A percentile compares a stretch with the other conserved stretches of the same genome.
These are phyloP conservation scores for Penicillium paxilli DNA, from an alignment of 495 filamentous ascomycete genomes.

Conservation along the genomic window DNA sequence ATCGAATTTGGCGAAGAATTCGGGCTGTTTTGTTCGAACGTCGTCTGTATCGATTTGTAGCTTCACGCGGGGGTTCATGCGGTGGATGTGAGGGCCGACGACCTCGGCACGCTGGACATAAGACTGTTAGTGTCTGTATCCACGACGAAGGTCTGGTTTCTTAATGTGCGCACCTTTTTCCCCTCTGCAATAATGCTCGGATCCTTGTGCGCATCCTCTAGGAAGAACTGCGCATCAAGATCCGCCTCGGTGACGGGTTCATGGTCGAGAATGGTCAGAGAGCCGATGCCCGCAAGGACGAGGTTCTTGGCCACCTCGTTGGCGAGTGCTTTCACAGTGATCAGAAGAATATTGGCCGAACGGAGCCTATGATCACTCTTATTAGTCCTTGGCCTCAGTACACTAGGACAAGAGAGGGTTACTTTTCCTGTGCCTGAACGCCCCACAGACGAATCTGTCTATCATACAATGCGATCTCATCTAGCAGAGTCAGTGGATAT, in stretches of 20 bases:
- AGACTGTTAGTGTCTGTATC: constrained; percentile 10
- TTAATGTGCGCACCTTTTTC: constrained; percentile 61
- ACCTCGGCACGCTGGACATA: constrained; percentile 74
- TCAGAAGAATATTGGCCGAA: constrained; percentile 84
- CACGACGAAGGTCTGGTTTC: too few species aligned
- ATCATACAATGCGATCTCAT: constrained; percentile 97
- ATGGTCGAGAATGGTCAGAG: constrained; percentile 85
- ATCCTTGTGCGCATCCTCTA: constrained; percentile 58
- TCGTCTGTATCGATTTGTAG: constrained; percentile 67
- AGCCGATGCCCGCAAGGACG: constrained; percentile 91
- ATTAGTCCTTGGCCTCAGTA: not conserved
- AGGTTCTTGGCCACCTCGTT: constrained; percentile 97
- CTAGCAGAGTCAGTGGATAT: constrained; percentile 40
- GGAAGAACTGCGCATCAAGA: constrained; percentile 85
- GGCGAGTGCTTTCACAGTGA: constrained; percentile 84
- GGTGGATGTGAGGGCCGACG: constrained; percentile 72
- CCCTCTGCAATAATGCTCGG: constrained; percentile 51
- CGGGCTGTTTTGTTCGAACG: constrained; percentile 61
- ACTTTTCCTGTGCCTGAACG: constrained; percentile 86
- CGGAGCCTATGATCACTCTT: constrained; percentile 41
- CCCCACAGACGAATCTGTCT: constrained; percentile 99
- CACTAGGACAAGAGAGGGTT: constrained; percentile 10
- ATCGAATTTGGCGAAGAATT: constrained; percentile 77
- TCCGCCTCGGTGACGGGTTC: constrained; percentile 76
- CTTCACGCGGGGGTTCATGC: constrained; percentile 87